Conservation (phyloP, 202 grass and related monocot genomes). For the Cymbopogon flexuosus region DNA sequence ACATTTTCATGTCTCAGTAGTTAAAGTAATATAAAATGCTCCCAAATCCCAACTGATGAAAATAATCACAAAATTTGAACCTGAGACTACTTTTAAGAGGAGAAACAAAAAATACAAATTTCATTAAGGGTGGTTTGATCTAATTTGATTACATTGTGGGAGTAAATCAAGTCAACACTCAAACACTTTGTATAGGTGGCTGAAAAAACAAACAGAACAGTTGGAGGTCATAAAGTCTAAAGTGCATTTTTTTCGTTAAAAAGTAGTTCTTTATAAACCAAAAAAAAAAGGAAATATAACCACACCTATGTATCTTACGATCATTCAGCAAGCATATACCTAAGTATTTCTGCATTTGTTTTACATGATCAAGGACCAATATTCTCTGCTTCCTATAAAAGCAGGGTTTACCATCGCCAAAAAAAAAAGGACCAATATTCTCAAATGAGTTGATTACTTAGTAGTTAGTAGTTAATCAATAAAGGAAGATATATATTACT, state of each 20-base stretch:
- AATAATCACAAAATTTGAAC: too few species aligned
- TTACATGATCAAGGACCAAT: neutral
- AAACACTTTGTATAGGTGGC: neutral
- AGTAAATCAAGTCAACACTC: neutral
- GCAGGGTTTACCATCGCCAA: too few species aligned
- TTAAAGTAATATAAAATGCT: too few species aligned
- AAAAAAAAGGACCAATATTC: neutral
- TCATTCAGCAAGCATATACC: conserved; percentile 6
- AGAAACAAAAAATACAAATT: neutral
- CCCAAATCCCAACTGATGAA: too few species aligned
- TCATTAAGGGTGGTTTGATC: neutral
- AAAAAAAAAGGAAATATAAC: neutral
- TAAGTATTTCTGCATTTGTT: conserved; percentile 2
- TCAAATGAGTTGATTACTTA: neutral
- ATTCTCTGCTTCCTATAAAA: too few species aligned
- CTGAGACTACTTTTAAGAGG: neutral
- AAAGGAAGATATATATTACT: neutral
- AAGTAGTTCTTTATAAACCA: neutral
- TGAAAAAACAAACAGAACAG: neutral
- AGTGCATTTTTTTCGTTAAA: neutral
- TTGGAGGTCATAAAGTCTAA: neutral
- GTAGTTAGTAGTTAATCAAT: neutral
- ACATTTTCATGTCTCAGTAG: too few species aligned
- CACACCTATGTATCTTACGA: neutral
- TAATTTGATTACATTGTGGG: neutral